Conservation (phyloP, 345 rosid genomes). For the Anacardium occidentale region DNA sequence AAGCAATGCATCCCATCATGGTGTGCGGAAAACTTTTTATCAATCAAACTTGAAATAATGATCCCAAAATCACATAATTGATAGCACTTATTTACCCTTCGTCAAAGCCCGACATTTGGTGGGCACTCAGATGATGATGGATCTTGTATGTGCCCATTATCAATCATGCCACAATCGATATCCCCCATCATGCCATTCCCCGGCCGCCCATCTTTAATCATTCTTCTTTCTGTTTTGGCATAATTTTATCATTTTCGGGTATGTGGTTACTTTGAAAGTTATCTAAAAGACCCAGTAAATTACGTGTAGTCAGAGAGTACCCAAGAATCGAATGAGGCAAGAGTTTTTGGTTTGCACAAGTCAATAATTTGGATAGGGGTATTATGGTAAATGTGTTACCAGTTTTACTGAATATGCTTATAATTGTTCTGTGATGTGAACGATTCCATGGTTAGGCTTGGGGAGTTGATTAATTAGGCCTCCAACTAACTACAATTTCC, state of each 20-base stretch:
- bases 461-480: too few relatives aligned
- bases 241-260: too few relatives aligned
- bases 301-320: too few relatives aligned
- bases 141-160: not conserved
- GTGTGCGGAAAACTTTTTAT: slow-evolving; percentile 7
- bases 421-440: not conserved
- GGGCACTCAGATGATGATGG: not conserved
- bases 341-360: too few relatives aligned
- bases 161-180: slow-evolving; percentile 1
- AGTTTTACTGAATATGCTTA: not conserved
- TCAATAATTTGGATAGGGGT: not conserved
- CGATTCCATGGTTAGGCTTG: too few relatives aligned
- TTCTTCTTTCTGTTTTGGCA: too few relatives aligned
- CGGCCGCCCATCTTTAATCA: too few relatives aligned
- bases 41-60: too few relatives aligned
- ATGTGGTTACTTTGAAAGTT: too few relatives aligned
- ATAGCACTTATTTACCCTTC: not conserved
- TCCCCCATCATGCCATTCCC: not conserved
- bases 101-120: too few relatives aligned
- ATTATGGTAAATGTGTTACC: slow-evolving; percentile 1
- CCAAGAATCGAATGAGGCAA: too few relatives aligned
- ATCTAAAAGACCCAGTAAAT: too few relatives aligned
- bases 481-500: not conserved
- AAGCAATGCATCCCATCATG: slow-evolving; percentile 34
- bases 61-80: not conserved